Percentiles rank a stretch among this genome's conserved stretches.
These are phyloP conservation scores for Quercus lobata DNA, from an alignment of 331 rosid genomes.

Conservation along the genomic window DNA sequence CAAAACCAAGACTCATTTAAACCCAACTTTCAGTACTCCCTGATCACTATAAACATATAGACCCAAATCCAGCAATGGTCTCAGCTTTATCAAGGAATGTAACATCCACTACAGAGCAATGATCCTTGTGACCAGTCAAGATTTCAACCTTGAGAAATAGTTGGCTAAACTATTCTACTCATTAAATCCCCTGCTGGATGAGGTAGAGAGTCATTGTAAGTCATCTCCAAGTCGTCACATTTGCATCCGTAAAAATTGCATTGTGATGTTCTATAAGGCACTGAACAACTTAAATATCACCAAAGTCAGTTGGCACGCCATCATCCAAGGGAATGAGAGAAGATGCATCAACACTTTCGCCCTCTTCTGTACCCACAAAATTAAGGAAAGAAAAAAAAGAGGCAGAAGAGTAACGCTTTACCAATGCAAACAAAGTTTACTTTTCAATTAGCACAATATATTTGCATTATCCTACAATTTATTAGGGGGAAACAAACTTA, in stretches of 20 bases:
- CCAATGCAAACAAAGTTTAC: too few relatives aligned
- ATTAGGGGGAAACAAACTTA: too few relatives aligned
- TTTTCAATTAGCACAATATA: too few relatives aligned
- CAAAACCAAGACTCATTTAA: background rate
- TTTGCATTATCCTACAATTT: too few relatives aligned
- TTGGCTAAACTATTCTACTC: background rate
- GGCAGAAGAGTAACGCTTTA: background rate
- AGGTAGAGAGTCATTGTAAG: background rate
- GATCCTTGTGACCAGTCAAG: conserved; percentile 13
- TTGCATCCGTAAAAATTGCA: conserved; percentile 89
- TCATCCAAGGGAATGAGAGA: conserved; percentile 93
- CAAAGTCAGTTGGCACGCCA: conserved; percentile 69
- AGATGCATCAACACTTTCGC: conserved; percentile 58
- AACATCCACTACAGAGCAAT: background rate
- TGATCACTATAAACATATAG: too few relatives aligned
- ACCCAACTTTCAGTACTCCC: background rate
- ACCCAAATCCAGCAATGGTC: conserved; percentile 15
- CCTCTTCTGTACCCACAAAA: conserved; percentile 56
- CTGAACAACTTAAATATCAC: conserved; percentile 86
- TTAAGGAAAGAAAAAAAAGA: background rate
- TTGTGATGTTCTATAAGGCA: conserved; percentile 93
- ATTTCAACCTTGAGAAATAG: background rate
- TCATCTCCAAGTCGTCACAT: conserved; percentile 91
- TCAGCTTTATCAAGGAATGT: background rate
- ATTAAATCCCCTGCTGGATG: conserved; percentile 11